These are phyloP conservation scores for Mycena amicta DNA, from an alignment of 768 basidiomycete species.

Conservation along the genomic window DNA sequence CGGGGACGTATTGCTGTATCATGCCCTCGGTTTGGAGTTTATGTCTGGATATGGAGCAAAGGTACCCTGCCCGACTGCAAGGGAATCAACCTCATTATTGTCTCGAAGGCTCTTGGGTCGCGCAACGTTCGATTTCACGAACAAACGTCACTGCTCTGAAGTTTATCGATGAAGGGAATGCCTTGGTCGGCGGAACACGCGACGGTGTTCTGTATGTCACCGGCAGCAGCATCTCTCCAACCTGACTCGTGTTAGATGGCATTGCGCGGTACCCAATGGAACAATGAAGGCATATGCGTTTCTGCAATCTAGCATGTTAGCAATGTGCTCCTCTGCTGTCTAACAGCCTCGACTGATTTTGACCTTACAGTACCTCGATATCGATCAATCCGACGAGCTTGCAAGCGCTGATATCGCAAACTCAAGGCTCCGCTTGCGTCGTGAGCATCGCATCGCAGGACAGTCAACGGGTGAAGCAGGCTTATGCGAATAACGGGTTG, in stretches of 20 bases:
- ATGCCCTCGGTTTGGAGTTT: conserved; percentile 59
- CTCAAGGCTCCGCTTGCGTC: conserved; percentile 51
- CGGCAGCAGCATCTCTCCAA: background rate
- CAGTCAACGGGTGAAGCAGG: conserved; percentile 36
- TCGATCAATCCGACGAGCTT: conserved; percentile 52
- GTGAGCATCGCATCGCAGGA: conserved; percentile 53
- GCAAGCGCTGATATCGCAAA: conserved; percentile 56
- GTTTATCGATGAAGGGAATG: conserved; percentile 65
- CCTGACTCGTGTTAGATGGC: conserved; percentile 51
- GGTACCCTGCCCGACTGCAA: conserved; percentile 36
- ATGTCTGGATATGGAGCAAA: conserved; percentile 64
- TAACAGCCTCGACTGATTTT: conserved; percentile 1
- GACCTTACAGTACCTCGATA: conserved; percentile 50
- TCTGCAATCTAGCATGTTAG: conserved; percentile 61
- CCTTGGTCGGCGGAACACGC: conserved; percentile 67
- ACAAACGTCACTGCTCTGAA: conserved; percentile 65
- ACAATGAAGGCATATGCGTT: conserved; percentile 63
- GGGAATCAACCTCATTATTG: conserved; percentile 6
- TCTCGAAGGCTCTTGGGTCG: conserved; percentile 59
- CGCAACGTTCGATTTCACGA: conserved; percentile 63
- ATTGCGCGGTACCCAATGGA: conserved; percentile 68
- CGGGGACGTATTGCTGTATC: conserved; percentile 65
- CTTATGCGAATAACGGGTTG: conserved; percentile 20
- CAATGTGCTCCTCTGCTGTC: conserved; percentile 4
- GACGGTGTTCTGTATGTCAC: conserved; percentile 67